Evolutionary conservation across 2,329 filamentous ascomycete genomes (phyloP), one percentile per base, ranked within the genome.

Genomic region (Aspergillus sp.): DNA sequence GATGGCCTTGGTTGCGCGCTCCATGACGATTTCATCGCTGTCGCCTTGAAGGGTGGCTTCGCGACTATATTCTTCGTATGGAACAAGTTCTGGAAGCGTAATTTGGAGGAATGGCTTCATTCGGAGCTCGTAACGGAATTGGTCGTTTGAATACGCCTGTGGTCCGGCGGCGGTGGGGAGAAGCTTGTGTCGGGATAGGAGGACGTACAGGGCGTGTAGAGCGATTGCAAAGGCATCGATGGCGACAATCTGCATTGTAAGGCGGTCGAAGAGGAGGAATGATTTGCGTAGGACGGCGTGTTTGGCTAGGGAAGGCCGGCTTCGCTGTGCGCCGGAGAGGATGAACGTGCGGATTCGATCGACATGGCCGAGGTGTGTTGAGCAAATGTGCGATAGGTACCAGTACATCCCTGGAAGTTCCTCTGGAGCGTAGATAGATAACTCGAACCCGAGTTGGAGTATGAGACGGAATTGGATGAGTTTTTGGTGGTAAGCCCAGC

Each of bases 401-500:
- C 89, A 95, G 73, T 98, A 98, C 89, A 97, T 96, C 22, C 86
- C 87, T 0, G 87, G 84, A 9, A 95, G 81, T 73, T 99, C 95
- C 71, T 96, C 89, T 0, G 86, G 82, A 53, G 93, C 87, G 73
- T 98, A 98, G 9, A 96, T 85, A 44, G 93, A 88, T 12, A 97
- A 86, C 74, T 99, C 95, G 72, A 99, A 98, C 12, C 96, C 95
- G 33, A 97, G 85, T 69, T 97, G 90, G 15, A 97, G 82, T 46
- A 96, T 88, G 80, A 87, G 89, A 70, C 93, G 89, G 82, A 97
- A 91, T 68, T 93, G 86, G 30, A 84, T 85, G n/a, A 97, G 82
- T 73, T 97, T 98, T 75, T 96, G 90, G 59, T 93, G 84, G 67
- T 93, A 96, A 0, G 88, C 85, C 95, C 95, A 99, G 3, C 89